Conservation (phyloP, 2,329 filamentous ascomycete species). For the Claviceps sp. region DNA sequence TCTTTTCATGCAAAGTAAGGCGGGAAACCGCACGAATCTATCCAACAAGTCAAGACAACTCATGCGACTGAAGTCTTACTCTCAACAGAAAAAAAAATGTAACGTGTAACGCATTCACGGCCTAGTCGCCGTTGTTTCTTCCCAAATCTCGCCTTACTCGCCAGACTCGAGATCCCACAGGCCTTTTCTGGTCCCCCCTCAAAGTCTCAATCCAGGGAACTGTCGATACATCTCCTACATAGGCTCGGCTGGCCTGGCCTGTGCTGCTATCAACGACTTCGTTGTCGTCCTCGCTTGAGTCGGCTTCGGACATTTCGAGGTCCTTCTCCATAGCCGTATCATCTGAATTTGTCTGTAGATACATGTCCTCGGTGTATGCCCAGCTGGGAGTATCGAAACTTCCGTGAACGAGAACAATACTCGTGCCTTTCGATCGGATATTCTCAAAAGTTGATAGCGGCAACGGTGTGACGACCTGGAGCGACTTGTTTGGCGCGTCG, state of each 20-base stretch:
- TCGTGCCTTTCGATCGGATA: conserved; percentile 26
- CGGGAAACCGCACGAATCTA: no score
- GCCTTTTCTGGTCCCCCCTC: conserved; percentile 39
- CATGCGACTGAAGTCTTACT: neutral
- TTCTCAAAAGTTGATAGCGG: conserved; percentile 24
- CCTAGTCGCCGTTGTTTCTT: conserved; percentile 17
- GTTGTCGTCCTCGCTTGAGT: conserved; percentile 19
- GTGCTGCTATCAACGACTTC: conserved; percentile 6
- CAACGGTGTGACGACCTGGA: conserved; percentile 56
- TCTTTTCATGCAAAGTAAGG: no score
- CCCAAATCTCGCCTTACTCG: conserved; percentile 51
- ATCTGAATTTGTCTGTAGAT: conserved; percentile 21
- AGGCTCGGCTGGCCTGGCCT: conserved; percentile 10
- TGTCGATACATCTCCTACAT: conserved; percentile 14
- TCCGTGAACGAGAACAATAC: conserved; percentile 52
- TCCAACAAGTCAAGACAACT: no score
- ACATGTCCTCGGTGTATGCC: conserved; percentile 54
- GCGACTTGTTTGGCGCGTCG: conserved; percentile 34
- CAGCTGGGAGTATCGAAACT: conserved; percentile 56
- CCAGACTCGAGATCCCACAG: conserved; percentile 48
- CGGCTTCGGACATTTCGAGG: conserved; percentile 21
- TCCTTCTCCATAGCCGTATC: conserved; percentile 19
- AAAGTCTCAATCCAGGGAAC: conserved; percentile 48
- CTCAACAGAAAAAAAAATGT: neutral
- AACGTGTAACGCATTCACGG: no score